phyloP scores from a whole-genome alignment of 345 rosid genomes.

The Boechera stricta region DNA sequence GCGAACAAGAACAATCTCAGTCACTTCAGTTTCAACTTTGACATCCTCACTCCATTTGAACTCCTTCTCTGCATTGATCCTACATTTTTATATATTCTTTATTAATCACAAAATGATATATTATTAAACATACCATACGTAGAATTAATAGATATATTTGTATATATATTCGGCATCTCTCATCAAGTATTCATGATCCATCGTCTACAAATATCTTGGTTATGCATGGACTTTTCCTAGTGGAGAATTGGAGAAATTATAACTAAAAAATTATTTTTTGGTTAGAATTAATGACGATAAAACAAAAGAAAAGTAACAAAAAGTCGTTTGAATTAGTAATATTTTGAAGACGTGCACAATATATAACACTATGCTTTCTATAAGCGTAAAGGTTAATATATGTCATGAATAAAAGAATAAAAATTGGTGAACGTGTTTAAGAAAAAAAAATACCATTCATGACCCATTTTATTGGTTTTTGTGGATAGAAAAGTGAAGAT shows the following conservation, averaged over 20 bases:
- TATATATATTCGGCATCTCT: not conserved
- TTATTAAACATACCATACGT: not conserved
- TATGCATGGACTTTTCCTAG: not conserved
- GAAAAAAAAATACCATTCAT: conserved; percentile 35
- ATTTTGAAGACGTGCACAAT: not conserved
- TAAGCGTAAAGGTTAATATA: not conserved
- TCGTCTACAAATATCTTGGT: not conserved
- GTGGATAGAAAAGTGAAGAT: conserved; percentile 4
- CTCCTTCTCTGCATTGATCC: conserved; percentile 35
- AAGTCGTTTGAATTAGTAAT: not conserved
- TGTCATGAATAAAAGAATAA: not conserved
- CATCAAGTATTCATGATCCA: conserved; percentile 16
- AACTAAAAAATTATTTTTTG: not conserved
- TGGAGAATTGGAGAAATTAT: not conserved
- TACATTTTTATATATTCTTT: conserved; percentile 20
- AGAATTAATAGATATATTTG: not conserved
- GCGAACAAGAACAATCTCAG: conserved; percentile 51
- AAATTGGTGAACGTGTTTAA: not conserved
- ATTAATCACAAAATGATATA: not conserved
- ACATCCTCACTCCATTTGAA: conserved; percentile 40
- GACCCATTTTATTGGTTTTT: conserved; percentile 39
- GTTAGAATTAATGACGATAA: not conserved
- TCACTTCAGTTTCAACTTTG: conserved; percentile 35
- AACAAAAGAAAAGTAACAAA: not conserved
- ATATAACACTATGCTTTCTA: not conserved